These are phyloP conservation scores for Umbelopsis sp. DNA, from an alignment of 192 early-diverging fungal species.

Conservation along the genomic window DNA sequence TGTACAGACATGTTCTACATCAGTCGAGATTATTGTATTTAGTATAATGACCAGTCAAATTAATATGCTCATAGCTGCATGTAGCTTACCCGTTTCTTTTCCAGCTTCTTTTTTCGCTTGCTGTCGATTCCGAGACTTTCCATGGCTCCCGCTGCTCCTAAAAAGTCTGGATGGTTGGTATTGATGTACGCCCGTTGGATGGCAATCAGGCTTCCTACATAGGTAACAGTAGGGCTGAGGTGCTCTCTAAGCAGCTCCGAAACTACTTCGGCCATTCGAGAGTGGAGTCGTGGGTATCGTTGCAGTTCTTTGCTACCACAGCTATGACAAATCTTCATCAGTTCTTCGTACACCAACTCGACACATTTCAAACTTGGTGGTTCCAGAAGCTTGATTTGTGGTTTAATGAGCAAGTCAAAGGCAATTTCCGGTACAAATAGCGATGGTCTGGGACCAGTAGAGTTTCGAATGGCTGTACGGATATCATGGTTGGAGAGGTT, in stretches of 20 bases:
- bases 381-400: constrained; percentile 75
- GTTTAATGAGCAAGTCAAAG: constrained; percentile 77
- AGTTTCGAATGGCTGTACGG: constrained; percentile 80
- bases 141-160: constrained; percentile 72
- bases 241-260: constrained; percentile 73
- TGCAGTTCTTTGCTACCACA: constrained; percentile 72
- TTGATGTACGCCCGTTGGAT: constrained; percentile 82
- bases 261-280: constrained; percentile 70
- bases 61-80: not conserved
- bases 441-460: constrained; percentile 72
- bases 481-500: constrained; percentile 72
- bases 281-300: constrained; percentile 73
- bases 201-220: constrained; percentile 74
- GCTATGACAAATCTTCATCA: constrained; percentile 73
- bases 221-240: constrained; percentile 63
- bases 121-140: constrained; percentile 63
- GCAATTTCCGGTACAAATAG: constrained; percentile 83
- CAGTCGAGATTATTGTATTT: no score
- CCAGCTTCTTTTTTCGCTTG: constrained; percentile 57
- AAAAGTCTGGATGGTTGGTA: constrained; percentile 82
- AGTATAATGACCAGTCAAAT: no score
- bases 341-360: constrained; percentile 75
- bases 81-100: constrained; percentile 37
- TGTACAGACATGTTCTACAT: constrained; percentile 19
- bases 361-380: constrained; percentile 75